These are phyloP conservation scores for Leucocoprinus leucothites DNA, from an alignment of 768 basidiomycete species.

Conservation along the genomic window DNA sequence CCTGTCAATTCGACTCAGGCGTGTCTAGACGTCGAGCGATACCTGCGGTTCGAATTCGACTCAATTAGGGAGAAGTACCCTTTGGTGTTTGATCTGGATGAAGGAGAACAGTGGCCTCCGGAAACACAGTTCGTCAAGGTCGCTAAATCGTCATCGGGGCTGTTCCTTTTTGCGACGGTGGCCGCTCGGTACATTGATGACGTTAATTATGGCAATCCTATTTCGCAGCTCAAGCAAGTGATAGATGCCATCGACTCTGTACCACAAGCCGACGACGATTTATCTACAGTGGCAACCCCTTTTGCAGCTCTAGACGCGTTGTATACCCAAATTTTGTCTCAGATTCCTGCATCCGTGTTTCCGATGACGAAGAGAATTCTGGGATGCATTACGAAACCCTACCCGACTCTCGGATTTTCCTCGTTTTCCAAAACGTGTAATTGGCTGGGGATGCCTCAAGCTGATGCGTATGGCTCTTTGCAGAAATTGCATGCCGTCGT, in stretches of 20 bases:
- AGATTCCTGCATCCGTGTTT: not conserved
- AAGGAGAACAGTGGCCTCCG: constrained; percentile 18
- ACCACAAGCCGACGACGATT: no score
- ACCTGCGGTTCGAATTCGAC: constrained; percentile 12
- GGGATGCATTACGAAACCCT: no score
- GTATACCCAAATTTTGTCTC: not conserved
- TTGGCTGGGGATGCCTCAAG: not conserved
- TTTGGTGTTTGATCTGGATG: not conserved
- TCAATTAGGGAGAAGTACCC: constrained; percentile 9
- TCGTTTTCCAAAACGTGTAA: not conserved
- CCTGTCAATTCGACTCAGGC: constrained; percentile 12
- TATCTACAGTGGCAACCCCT: not conserved
- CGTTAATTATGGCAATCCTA: no score
- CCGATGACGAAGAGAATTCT: not conserved
- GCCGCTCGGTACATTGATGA: no score
- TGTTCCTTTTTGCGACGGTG: no score
- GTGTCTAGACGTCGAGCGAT: constrained; percentile 15
- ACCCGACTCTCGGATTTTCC: not conserved
- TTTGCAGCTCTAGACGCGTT: not conserved
- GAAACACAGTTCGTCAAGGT: constrained; percentile 11
- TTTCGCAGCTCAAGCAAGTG: no score
- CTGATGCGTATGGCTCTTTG: not conserved
- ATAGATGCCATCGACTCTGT: no score
- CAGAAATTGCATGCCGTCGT: not conserved
- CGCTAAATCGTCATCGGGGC: not conserved